phyloP scores from a whole-genome alignment of 495 filamentous ascomycete genomes.

The Bathelium albidoporum region DNA sequence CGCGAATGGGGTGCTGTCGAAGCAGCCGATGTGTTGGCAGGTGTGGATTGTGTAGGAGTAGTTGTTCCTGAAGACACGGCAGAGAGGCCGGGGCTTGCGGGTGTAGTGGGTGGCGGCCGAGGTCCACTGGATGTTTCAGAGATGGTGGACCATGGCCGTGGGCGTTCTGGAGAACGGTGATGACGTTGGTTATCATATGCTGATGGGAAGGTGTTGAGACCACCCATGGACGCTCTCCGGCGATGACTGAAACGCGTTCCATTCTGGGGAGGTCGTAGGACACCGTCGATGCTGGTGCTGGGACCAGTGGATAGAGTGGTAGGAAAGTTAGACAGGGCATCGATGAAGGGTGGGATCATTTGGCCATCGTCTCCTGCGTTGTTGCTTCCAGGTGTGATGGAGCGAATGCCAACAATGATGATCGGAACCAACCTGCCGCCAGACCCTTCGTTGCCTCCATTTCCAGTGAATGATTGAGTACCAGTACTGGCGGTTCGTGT shows the following conservation, averaged over 20 bases:
- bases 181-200: slow-evolving; percentile 43
- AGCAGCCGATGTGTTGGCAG: slow-evolving; percentile 34
- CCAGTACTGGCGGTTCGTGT: slow-evolving; percentile 9
- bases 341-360: slow-evolving; percentile 48
- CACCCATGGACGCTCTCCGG: slow-evolving; percentile 42
- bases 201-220: slow-evolving; percentile 30
- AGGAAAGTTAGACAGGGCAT: slow-evolving; percentile 43
- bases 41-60: slow-evolving; percentile 43
- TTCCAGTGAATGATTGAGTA: slow-evolving; percentile 25
- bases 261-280: slow-evolving; percentile 29
- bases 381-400: slow-evolving; percentile 47
- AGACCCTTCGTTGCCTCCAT: slow-evolving; percentile 36
- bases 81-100: slow-evolving; percentile 51
- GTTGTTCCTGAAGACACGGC: slow-evolving; percentile 47
- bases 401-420: slow-evolving; percentile 64
- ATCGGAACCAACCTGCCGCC: slow-evolving; percentile 57
- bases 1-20: slow-evolving; percentile 21
- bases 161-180: slow-evolving; percentile 33
- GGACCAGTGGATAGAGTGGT: slow-evolving; percentile 24
- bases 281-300: slow-evolving; percentile 26
- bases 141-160: slow-evolving; percentile 27
- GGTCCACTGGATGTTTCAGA: slow-evolving; percentile 53
- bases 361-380: slow-evolving; percentile 37
- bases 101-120: slow-evolving; percentile 58
- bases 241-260: slow-evolving; percentile 43